phyloP scores from a whole-genome alignment of 805 yeast species.

The Lachancea quebecensis region DNA sequence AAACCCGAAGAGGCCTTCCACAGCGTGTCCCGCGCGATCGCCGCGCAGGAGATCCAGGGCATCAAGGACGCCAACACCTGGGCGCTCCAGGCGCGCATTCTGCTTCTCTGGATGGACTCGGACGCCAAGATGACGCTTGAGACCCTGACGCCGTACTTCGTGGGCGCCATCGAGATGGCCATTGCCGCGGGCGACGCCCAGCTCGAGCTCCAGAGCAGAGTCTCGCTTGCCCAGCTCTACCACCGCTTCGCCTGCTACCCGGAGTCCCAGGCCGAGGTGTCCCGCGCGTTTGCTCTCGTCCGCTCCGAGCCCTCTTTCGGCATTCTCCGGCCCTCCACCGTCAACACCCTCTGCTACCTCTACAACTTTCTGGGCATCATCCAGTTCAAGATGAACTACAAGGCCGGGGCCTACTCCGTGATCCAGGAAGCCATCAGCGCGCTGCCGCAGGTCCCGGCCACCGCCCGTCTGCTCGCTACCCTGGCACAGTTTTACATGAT shows the following conservation, averaged over 20 bases:
- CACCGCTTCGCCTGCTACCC: conserved; percentile 9
- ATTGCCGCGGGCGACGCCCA: conserved; percentile 1
- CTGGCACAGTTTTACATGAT: conserved; percentile 5
- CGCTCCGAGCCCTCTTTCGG: neutral
- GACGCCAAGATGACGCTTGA: conserved; percentile 7
- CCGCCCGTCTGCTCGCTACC: conserved; percentile 3
- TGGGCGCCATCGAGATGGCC: conserved; percentile 7
- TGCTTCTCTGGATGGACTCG: conserved; percentile 7
- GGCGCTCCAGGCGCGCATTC: conserved; percentile 10
- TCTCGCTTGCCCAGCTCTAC: conserved; percentile 10
- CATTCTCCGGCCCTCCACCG: neutral
- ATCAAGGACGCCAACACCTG: conserved; percentile 4
- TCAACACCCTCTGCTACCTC: conserved; percentile 6
- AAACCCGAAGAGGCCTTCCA: conserved; percentile 21
- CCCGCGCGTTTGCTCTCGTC: conserved; percentile 1
- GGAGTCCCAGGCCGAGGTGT: conserved; percentile 8
- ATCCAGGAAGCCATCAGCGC: conserved; percentile 4
- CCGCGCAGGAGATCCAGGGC: conserved; percentile 2
- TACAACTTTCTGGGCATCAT: conserved; percentile 9
- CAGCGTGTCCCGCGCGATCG: conserved; percentile 12
- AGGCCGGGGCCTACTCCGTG: neutral
- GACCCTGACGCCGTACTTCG: conserved; percentile 8
- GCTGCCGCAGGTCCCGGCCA: conserved; percentile 4
- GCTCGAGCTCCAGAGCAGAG: conserved; percentile 7
- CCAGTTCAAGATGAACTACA: conserved; percentile 5